These are phyloP conservation scores for Bisporella sp. DNA, from an alignment of 2,329 filamentous ascomycete genomes.

Conservation along the genomic window DNA sequence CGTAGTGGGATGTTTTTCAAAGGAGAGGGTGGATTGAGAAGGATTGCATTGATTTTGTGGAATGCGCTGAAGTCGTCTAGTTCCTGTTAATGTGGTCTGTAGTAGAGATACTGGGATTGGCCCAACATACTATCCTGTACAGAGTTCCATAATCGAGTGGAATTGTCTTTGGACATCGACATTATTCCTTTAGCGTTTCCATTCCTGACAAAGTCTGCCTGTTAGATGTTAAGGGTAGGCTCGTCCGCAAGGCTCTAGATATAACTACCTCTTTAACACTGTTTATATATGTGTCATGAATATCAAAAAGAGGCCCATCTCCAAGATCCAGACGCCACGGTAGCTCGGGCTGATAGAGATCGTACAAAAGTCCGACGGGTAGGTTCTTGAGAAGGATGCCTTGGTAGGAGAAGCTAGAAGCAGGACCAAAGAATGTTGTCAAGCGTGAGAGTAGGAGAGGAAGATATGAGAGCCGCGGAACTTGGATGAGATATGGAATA, in stretches of 20 bases:
- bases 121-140: slow-evolving; percentile 50
- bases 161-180: slow-evolving; percentile 62
- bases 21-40: slow-evolving; percentile 68
- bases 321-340: slow-evolving; percentile 57
- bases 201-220: slow-evolving; percentile 57
- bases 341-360: slow-evolving; percentile 48
- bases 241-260: neutral
- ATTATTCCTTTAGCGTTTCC: slow-evolving; percentile 66
- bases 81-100: slow-evolving; percentile 2
- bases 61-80: slow-evolving; percentile 68
- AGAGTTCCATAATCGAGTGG: slow-evolving; percentile 57
- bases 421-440: slow-evolving; percentile 57
- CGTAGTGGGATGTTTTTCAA: slow-evolving; percentile 82
- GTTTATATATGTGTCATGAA: slow-evolving; percentile 60
- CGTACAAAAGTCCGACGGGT: slow-evolving; percentile 61
- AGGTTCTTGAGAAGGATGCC: slow-evolving; percentile 64
- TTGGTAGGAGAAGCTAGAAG: slow-evolving; percentile 54
- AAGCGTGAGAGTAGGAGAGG: slow-evolving; percentile 57
- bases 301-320: slow-evolving; percentile 45
- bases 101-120: neutral
- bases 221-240: neutral
- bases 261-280: slow-evolving; percentile 53
- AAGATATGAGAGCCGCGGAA: slow-evolving; percentile 61
- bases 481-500: slow-evolving; percentile 40
- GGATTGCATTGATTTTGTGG: slow-evolving; percentile 64